A percentile compares a stretch with the other conserved stretches of the same genome.
Conservation (phyloP, 2,329 filamentous ascomycete genomes). For the Penicillium sp. region DNA sequence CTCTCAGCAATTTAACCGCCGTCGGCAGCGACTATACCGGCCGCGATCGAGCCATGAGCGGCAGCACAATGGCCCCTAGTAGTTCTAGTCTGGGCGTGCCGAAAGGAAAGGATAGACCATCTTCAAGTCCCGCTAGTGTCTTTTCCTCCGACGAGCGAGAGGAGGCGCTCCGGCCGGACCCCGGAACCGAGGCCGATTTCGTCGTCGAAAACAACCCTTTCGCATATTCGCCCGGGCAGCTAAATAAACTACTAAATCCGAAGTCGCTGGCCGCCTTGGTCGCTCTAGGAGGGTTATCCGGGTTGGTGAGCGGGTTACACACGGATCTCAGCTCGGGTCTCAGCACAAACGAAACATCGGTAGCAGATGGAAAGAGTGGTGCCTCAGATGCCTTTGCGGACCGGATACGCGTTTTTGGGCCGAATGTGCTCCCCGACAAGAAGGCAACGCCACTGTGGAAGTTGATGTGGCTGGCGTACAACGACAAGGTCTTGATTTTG, state of each 20-base stretch:
- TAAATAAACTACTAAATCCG: constrained; percentile 75
- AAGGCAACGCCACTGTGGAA: constrained; percentile 69
- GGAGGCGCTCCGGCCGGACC: constrained; percentile 73
- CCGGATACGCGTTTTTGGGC: constrained; percentile 51
- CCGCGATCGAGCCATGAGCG: constrained; percentile 23
- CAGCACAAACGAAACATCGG: constrained; percentile 65
- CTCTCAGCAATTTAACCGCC: constrained; percentile 19
- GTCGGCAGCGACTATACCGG: constrained; percentile 13
- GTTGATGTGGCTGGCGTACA: constrained; percentile 76
- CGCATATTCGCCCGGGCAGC: constrained; percentile 70
- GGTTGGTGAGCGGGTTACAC: constrained; percentile 72
- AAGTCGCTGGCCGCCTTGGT: constrained; percentile 75
- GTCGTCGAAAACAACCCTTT: constrained; percentile 73
- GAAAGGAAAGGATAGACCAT: constrained; percentile 8
- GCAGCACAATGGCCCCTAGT: constrained; percentile 22
- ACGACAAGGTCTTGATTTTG: constrained; percentile 75
- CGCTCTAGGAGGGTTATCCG: constrained; percentile 71
- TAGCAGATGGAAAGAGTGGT: neutral
- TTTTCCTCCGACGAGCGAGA: constrained; percentile 19
- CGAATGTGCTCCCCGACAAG: constrained; percentile 68
- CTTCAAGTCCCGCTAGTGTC: constrained; percentile 10
- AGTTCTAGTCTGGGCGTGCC: constrained; percentile 12
- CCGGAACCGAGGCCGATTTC: constrained; percentile 76
- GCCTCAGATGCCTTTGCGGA: constrained; percentile 6
- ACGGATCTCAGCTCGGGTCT: constrained; percentile 68